Conservation (phyloP, 2,329 filamentous ascomycete species). For the Cytospora chrysosperma region DNA sequence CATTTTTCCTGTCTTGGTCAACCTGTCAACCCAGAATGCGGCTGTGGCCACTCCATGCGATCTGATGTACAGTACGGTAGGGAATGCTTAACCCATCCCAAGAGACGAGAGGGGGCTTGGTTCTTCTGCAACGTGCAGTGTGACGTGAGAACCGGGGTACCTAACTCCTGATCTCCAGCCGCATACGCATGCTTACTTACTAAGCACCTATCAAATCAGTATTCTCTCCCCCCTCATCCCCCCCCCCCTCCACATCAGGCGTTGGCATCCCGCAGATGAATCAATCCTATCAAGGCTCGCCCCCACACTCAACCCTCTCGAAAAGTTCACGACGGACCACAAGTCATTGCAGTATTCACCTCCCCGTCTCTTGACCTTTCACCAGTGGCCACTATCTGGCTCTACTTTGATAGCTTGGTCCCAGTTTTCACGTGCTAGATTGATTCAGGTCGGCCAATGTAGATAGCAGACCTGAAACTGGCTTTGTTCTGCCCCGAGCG, state of each 20-base stretch:
- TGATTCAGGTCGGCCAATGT: background rate
- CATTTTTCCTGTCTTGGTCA: background rate
- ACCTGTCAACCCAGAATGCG: background rate
- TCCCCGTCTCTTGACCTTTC: background rate
- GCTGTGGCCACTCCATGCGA: background rate
- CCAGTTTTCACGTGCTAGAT: slow-evolving; percentile 11
- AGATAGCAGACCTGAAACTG: background rate
- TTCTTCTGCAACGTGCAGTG: slow-evolving; percentile 22
- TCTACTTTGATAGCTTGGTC: background rate
- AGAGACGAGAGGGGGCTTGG: slow-evolving; percentile 1
- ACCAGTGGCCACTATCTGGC: background rate
- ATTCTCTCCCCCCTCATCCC: too few relatives aligned
- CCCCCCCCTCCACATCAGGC: too few relatives aligned
- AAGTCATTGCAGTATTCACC: background rate
- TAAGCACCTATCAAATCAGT: background rate
- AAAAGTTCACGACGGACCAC: background rate
- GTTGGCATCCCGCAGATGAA: too few relatives aligned
- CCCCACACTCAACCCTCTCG: too few relatives aligned
- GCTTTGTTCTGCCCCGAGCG: background rate
- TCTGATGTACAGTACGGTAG: too few relatives aligned
- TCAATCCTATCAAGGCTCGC: too few relatives aligned
- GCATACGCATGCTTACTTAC: background rate
- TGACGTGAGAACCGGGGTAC: slow-evolving; percentile 15
- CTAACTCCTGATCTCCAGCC: slow-evolving; percentile 16
- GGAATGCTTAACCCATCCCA: background rate